These are phyloP conservation scores for Pseudogymnoascus sp. DNA, from an alignment of 2,329 filamentous ascomycete species.

Conservation along the genomic window DNA sequence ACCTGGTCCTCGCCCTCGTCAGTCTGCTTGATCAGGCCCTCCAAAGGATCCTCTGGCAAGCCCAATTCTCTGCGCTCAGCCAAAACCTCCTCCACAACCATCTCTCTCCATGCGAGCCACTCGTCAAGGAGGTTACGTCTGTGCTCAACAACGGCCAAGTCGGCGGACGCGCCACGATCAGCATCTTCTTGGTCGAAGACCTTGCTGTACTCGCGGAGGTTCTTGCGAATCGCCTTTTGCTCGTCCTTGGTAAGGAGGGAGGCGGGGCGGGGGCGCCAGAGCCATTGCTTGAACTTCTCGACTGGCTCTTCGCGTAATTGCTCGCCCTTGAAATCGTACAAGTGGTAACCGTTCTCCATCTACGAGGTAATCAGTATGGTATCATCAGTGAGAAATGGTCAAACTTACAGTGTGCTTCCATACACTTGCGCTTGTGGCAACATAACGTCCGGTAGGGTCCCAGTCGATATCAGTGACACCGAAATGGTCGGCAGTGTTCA, in stretches of 20 bases:
- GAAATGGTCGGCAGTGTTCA: conserved; percentile 92
- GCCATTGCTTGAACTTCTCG: conserved; percentile 96
- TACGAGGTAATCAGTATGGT: conserved; percentile 33
- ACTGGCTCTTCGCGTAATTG: conserved; percentile 82
- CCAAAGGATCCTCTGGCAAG: conserved; percentile 56
- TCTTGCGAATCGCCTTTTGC: conserved; percentile 96
- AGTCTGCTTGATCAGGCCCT: conserved; percentile 50
- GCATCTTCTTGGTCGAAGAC: conserved; percentile 92
- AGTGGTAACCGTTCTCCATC: conserved; percentile 99
- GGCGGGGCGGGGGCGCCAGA: conserved; percentile 85
- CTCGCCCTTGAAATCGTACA: conserved; percentile 93
- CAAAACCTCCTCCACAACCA: conserved; percentile 60
- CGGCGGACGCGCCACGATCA: conserved; percentile 86
- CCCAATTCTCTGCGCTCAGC: conserved; percentile 64
- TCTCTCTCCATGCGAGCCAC: conserved; percentile 78
- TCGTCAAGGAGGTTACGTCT: conserved; percentile 75
- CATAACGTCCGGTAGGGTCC: conserved; percentile 92
- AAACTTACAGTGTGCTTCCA: conserved; percentile 89
- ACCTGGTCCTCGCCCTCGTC: conserved; percentile 63
- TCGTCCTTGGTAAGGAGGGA: conserved; percentile 94
- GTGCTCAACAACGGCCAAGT: conserved; percentile 86
- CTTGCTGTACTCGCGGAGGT: conserved; percentile 91
- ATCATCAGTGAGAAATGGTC: not conserved
- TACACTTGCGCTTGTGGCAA: conserved; percentile 83
- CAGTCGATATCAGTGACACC: conserved; percentile 96